Base-by-base conservation (phyloP, 2,329 filamentous ascomycete species). In the Pyrenophora seminiperda region DNA sequence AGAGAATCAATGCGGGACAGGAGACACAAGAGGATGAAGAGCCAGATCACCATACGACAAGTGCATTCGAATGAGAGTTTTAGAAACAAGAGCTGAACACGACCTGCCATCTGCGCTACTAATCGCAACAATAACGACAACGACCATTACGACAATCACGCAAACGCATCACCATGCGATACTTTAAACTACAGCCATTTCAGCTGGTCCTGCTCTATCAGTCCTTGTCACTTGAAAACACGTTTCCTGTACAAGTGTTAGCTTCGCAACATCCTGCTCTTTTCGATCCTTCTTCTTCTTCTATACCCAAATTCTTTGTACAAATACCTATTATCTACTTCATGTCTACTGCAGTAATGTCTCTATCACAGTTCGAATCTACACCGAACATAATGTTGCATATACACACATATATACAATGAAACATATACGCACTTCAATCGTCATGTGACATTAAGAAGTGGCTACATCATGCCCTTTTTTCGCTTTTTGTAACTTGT, bases 1-100 rank as follows among this genome's bases (percentile, higher is more conserved):
- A 56, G 69, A 31, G 69, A 72, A 38, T 45, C 67, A n/a, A 64
- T 52, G 30, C 56, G 67, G 5, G 47, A 56, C 4, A 48, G 55
- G 32, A 50, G 53, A 7, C 42, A 62, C 30, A 64, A 56, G 24
- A 57, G 58, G 36, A 49, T 50, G 39, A 59, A 58, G 40, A 54
- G 42, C 6, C 53, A 56, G 18, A 41, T 61, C 3, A 47, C 54
- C 1, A 51, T 65, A 34, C 48, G 55, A 17, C 51, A 62, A 36
- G 50, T 63, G 10, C 45, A 47, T 24, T 45, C 53, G 1, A 47
- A 29, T 13, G 38, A 30, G 27, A 37, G 24, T 20, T 17, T 31
- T 20, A 24, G 31, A 19, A 13, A 31, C 13, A 29, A 24, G 24
- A 6, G 24, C 31, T 13, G 5, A 18, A 4, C 7, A 3, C 20